A percentile compares a stretch with the other conserved stretches of the same genome.
phyloP scores from a whole-genome alignment of 108 stramenopile species.

The Chaetoceros tenuissimus region DNA sequence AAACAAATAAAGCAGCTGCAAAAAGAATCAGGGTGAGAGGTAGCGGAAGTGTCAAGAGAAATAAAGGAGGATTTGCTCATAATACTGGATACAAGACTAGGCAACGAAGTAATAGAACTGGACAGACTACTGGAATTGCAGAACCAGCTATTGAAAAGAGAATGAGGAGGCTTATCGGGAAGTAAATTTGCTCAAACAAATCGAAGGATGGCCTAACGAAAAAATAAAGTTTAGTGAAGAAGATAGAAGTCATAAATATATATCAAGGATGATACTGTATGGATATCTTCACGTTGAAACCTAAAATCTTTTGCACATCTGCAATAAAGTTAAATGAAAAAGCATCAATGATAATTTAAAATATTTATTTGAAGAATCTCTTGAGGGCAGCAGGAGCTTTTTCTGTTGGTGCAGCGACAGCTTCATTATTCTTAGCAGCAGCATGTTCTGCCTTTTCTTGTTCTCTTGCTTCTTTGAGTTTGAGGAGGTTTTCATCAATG shows the following conservation, averaged over 20 bases:
- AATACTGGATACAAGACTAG: conserved; percentile 76
- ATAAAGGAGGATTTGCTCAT: conserved; percentile 50
- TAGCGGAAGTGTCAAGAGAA: conserved; percentile 60
- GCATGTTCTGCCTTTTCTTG: conserved; percentile 45
- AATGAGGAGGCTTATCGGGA: conserved; percentile 45
- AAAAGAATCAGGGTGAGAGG: conserved; percentile 67
- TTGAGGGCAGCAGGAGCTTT: conserved; percentile 38
- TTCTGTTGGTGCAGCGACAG: conserved; percentile 9
- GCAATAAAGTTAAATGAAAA: too few relatives aligned
- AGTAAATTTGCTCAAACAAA: too few relatives aligned
- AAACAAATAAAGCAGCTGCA: conserved; percentile 63
- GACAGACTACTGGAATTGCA: conserved; percentile 41
- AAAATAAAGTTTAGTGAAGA: too few relatives aligned
- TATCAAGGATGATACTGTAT: too few relatives aligned
- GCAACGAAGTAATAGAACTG: conserved; percentile 45
- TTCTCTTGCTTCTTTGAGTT: conserved; percentile 62
- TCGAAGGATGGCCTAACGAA: too few relatives aligned
- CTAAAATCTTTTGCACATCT: too few relatives aligned
- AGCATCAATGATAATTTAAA: not conserved
- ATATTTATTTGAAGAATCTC: conserved; percentile 32
- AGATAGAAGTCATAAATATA: too few relatives aligned
- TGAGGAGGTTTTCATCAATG: conserved; percentile 71
- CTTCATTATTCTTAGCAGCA: conserved; percentile 15
- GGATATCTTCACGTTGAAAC: too few relatives aligned
- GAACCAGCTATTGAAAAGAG: conserved; percentile 58